phyloP scores from a whole-genome alignment of 331 rosid genomes.

The Pyrus hybrid region DNA sequence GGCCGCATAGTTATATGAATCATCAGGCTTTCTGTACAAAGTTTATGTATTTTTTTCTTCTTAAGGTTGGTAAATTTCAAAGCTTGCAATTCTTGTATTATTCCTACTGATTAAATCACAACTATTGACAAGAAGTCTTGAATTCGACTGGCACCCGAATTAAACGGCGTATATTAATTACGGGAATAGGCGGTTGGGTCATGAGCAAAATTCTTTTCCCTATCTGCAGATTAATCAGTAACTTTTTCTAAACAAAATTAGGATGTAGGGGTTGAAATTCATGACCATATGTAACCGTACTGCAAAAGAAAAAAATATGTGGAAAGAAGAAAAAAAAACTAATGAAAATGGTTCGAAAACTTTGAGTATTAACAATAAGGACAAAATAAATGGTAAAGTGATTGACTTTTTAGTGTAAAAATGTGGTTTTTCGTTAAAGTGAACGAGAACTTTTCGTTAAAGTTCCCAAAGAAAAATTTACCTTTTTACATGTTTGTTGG shows the following conservation, averaged over 20 bases:
- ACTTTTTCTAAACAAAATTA: neutral
- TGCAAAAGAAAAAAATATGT: neutral
- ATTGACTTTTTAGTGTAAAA: no score
- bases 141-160: no score
- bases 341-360: no score
- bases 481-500: neutral
- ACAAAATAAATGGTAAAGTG: no score
- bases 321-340: neutral
- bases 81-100: neutral
- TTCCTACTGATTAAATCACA: neutral
- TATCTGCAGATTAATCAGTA: neutral
- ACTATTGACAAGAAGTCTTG: neutral
- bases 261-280: neutral
- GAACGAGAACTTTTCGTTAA: no score
- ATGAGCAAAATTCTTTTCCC: no score
- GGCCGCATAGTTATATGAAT: neutral
- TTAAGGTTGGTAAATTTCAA: no score
- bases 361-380: no score
- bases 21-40: neutral
- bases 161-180: no score
- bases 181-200: no score
- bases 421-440: no score
- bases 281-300: neutral
- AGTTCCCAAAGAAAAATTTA: neutral
- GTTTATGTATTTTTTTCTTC: neutral